These are phyloP conservation scores for Elsinoe fawcettii DNA, from an alignment of 2,329 filamentous ascomycete genomes.

Conservation along the genomic window DNA sequence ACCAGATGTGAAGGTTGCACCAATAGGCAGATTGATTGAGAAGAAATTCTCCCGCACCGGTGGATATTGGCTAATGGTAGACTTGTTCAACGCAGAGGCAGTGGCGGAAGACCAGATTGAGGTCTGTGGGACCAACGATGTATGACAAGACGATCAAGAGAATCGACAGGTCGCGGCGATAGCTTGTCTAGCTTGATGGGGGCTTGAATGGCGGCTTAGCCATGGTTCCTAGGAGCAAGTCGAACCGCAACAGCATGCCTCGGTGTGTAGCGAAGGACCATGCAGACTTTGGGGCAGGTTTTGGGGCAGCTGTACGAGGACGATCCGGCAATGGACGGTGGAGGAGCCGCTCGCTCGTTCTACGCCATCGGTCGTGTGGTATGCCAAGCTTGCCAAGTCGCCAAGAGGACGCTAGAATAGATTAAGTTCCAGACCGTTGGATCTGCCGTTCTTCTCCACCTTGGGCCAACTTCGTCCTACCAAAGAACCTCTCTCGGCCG, in stretches of 20 bases:
- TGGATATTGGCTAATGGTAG: background rate
- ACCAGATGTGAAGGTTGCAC: background rate
- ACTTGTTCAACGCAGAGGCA: background rate
- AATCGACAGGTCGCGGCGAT: background rate
- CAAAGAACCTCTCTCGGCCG: background rate
- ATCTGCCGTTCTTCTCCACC: background rate
- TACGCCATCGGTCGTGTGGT: no score
- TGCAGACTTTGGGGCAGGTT: background rate
- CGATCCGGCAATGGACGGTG: background rate
- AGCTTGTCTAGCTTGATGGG: background rate
- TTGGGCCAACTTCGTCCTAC: background rate
- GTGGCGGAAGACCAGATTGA: background rate
- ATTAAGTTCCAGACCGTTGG: constrained; percentile 4
- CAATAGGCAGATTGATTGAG: background rate
- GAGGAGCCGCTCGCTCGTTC: background rate
- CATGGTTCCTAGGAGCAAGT: constrained; percentile 9
- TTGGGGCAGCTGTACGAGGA: background rate
- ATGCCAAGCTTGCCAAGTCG: background rate
- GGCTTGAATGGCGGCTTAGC: background rate
- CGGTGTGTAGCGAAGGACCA: background rate
- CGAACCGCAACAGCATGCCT: background rate
- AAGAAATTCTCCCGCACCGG: background rate
- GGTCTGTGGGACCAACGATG: background rate
- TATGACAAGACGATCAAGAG: background rate
- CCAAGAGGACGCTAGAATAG: background rate